phyloP scores from a whole-genome alignment of 2,329 filamentous ascomycete species.

The Niveomyces coronatus region DNA sequence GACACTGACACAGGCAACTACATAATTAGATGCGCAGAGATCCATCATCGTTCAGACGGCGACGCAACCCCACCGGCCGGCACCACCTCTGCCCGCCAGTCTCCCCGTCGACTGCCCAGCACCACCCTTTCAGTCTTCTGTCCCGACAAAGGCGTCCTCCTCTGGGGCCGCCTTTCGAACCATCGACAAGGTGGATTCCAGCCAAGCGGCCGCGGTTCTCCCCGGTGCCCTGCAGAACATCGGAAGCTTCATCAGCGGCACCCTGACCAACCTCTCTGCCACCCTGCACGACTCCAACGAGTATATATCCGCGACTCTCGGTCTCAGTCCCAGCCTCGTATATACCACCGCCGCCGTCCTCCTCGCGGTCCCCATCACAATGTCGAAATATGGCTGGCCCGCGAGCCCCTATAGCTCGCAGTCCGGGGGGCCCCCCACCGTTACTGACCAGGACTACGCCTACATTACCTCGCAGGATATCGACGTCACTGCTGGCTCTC shows the following conservation, averaged over 20 bases:
- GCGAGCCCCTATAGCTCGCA: conserved; percentile 43
- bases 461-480: conserved; percentile 76
- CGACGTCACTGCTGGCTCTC: conserved; percentile 28
- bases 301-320: conserved; percentile 40
- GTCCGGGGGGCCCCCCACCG: conserved; percentile 42
- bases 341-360: conserved; percentile 39
- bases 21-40: too few relatives aligned
- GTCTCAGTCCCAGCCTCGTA: conserved; percentile 36
- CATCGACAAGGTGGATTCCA: conserved; percentile 52
- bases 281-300: conserved; percentile 38
- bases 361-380: conserved; percentile 39
- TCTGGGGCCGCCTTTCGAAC: conserved; percentile 14
- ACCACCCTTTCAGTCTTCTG: too few relatives aligned
- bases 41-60: too few relatives aligned
- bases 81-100: too few relatives aligned
- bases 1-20: background rate
- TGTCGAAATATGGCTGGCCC: conserved; percentile 46
- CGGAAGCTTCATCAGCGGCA: conserved; percentile 46
- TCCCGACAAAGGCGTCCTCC: conserved; percentile 11
- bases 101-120: too few relatives aligned
- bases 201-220: conserved; percentile 47
- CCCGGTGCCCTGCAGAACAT: conserved; percentile 53
- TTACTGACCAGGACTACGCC: conserved; percentile 67
- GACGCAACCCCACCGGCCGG: too few relatives aligned
- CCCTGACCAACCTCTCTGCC: conserved; percentile 37